phyloP scores from a whole-genome alignment of 352 stramenopile genomes.

The Nothophytophthora sp. region DNA sequence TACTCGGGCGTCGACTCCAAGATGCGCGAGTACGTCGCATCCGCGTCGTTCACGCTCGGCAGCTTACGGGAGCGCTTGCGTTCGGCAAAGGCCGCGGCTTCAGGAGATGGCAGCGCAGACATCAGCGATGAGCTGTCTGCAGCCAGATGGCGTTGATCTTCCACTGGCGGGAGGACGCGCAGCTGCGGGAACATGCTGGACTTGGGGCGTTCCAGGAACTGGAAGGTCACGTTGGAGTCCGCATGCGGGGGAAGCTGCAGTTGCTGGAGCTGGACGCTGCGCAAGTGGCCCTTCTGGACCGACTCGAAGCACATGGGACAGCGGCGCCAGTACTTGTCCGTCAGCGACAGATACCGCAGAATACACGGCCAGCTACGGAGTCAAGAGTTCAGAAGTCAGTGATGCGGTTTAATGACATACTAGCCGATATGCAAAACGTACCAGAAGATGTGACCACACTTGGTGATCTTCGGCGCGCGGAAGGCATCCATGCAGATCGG shows the following conservation, averaged over 20 bases:
- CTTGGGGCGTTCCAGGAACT: slow-evolving; percentile 74
- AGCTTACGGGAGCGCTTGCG: slow-evolving; percentile 47
- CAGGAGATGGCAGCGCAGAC: slow-evolving; percentile 4
- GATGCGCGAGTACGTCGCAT: slow-evolving; percentile 72
- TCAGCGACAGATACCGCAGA: slow-evolving; percentile 79
- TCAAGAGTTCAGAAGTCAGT: no score
- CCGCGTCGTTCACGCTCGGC: slow-evolving; percentile 66
- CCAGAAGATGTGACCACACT: slow-evolving; percentile 88
- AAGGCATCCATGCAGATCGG: slow-evolving; percentile 84
- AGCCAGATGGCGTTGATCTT: slow-evolving; percentile 6
- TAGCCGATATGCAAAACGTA: slow-evolving; percentile 14
- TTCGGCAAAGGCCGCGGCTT: slow-evolving; percentile 25
- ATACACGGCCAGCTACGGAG: slow-evolving; percentile 90
- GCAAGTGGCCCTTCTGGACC: slow-evolving; percentile 80
- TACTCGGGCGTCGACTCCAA: slow-evolving; percentile 73
- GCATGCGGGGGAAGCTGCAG: slow-evolving; percentile 60
- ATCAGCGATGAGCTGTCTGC: neutral
- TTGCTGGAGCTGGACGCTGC: slow-evolving; percentile 67
- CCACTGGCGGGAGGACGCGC: slow-evolving; percentile 18
- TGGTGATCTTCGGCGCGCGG: slow-evolving; percentile 83
- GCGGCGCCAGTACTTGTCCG: slow-evolving; percentile 87
- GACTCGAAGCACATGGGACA: slow-evolving; percentile 90
- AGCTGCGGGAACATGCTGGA: slow-evolving; percentile 72
- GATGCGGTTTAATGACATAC: neutral
- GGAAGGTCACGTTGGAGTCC: slow-evolving; percentile 57